Evolutionary conservation across 257 asterid species (phyloP).

Genomic region (Ilex asprella): DNA sequence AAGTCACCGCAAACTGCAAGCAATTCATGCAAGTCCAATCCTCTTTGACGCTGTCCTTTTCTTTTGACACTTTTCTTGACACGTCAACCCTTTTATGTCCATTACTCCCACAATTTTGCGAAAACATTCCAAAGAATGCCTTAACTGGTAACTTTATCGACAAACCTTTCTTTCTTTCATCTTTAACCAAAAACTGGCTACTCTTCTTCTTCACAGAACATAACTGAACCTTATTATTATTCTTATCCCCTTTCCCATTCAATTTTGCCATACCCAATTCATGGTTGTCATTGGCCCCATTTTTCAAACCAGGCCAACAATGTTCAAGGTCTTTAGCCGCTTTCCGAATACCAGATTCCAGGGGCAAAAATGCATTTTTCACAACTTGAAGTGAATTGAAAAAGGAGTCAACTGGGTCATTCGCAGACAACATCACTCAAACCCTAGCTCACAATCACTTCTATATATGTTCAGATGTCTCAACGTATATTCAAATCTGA

Average conservation of each 20-base stretch:
- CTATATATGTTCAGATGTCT: constrained; percentile 11
- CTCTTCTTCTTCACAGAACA: constrained; percentile 1
- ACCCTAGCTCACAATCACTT: constrained; percentile 37
- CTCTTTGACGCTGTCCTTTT: constrained; percentile 38
- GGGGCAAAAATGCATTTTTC: constrained; percentile 60
- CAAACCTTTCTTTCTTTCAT: constrained; percentile 42
- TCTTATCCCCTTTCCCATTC: constrained; percentile 31
- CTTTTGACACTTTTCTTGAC: constrained; percentile 51
- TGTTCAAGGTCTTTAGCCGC: constrained; percentile 72
- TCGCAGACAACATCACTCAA: constrained; percentile 58
- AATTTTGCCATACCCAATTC: constrained; percentile 27
- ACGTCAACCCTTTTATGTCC: constrained; percentile 23
- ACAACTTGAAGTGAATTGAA: constrained; percentile 73
- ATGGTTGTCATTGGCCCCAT: constrained; percentile 17
- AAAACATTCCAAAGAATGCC: constrained; percentile 52
- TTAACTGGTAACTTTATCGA: constrained; percentile 37
- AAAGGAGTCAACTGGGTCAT: constrained; percentile 81
- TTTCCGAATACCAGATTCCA: constrained; percentile 65
- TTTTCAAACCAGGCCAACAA: constrained; percentile 53
- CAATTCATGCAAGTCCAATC: constrained; percentile 44
- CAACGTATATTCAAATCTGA: constrained; percentile 7
- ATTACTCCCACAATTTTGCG: constrained; percentile 39
- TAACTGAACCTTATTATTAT: neutral
- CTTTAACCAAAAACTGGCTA: constrained; percentile 24
- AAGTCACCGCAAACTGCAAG: constrained; percentile 57